Base-by-base conservation (phyloP, 164 flowering plant species). In the Annona cherimola region DNA sequence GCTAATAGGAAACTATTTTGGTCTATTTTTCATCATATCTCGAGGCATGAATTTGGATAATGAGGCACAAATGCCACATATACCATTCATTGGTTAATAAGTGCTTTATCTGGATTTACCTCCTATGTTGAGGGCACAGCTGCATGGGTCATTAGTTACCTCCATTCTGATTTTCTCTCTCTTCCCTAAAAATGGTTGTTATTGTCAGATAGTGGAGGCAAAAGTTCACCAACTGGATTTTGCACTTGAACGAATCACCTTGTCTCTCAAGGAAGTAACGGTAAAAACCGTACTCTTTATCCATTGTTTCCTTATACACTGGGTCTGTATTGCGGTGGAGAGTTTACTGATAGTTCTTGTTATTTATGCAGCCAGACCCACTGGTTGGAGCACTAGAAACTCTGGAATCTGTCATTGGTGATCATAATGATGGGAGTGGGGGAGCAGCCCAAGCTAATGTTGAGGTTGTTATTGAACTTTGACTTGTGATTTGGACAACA, bases 201-300 rank as follows among this genome's bases (percentile, higher is more conserved):
- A 69, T 26, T 76, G 74, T 80, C 86, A 95, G 99, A 80, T 89
- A 69, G 82, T 95, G 43, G 97, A 95, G 64, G 98, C 99, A 64
- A 95, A 91, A 82, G 99, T 93, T 81, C 87, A 87, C 80, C 97
- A 87, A 71, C 72, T 95, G 82, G 93, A 95, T 81, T 95, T 89
- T 81, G 43, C 86, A 16, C 91, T 87, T 45, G 92, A 90, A 71
- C 93, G 97, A 54, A 90, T 95, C 61, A 85, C 84, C 72, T 83
- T 95, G 71, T 93, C 99, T 8, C 75, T 95, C 57, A 93, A 91
- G 81, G 93, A 90, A 79, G 80, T 88, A 66, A 84, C 77, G 86
- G 99, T 95, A 89, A n/a, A 7, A 64, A 44, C 41, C 41, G 42
- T 64, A 41, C 41, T 16, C 19, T 40, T 35, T 14, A 14, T 41